Conservation (phyloP, 495 filamentous ascomycete species). For the Evansstolkia leycettana region DNA sequence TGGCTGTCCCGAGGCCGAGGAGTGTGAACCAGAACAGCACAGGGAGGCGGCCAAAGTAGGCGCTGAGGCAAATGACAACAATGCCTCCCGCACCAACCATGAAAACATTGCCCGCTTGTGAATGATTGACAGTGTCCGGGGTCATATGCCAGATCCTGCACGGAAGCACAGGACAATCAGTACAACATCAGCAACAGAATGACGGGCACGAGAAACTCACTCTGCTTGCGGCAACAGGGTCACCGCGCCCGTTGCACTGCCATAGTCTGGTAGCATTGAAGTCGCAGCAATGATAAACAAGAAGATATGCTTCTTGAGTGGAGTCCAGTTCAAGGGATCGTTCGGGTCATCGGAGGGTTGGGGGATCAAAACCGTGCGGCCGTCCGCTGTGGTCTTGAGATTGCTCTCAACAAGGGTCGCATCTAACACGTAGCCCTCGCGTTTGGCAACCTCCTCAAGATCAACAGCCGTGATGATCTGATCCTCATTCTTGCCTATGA, state of each 20-base stretch:
- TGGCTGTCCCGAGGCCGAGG: constrained; percentile 33
- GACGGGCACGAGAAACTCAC: constrained; percentile 7
- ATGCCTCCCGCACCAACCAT: constrained; percentile 45
- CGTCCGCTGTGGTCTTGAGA: constrained; percentile 13
- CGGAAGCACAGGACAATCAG: no score
- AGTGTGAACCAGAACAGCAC: constrained; percentile 46
- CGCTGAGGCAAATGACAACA: constrained; percentile 40
- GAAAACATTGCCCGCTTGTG: constrained; percentile 44
- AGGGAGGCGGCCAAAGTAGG: constrained; percentile 46
- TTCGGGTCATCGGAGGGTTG: constrained; percentile 43
- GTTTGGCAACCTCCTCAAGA: no score
- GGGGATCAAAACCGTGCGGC: constrained; percentile 41
- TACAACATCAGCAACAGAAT: background rate
- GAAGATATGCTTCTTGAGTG: constrained; percentile 39
- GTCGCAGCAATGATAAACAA: constrained; percentile 39
- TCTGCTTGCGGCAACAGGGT: constrained; percentile 40
- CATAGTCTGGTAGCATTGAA: constrained; percentile 47
- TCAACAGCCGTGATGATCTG: no score
- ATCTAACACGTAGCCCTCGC: no score
- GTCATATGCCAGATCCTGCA: constrained; percentile 32
- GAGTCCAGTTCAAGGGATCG: constrained; percentile 50
- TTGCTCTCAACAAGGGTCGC: constrained; percentile 4
- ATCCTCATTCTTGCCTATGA: no score
- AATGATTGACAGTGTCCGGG: constrained; percentile 40
- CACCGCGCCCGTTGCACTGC: constrained; percentile 40